Evolutionary conservation across 1,139 yeast genomes (phyloP).

Genomic region (Pichia sp.): DNA sequence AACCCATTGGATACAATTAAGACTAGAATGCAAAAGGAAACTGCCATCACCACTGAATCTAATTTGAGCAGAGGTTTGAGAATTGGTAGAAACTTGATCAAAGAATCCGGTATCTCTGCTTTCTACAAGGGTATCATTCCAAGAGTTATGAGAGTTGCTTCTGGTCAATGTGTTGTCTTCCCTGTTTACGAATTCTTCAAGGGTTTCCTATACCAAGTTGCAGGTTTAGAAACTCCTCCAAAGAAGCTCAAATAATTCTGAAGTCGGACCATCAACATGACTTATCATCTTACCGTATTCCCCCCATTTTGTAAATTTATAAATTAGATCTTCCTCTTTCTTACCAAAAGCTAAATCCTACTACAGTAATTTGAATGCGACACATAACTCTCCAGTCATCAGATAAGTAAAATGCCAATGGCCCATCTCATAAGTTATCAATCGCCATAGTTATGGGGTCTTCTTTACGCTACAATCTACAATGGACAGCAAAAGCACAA

Average conservation of each 20-base stretch:
- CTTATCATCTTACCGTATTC: too few species aligned
- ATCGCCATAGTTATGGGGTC: too few species aligned
- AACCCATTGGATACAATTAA: constrained; percentile 97
- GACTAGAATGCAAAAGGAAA: constrained; percentile 92
- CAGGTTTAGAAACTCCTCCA: constrained; percentile 27
- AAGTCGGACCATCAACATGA: too few species aligned
- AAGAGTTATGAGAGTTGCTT: constrained; percentile 98
- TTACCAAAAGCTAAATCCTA: too few species aligned
- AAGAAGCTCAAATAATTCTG: constrained; percentile 17
- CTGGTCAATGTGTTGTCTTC: constrained; percentile 98
- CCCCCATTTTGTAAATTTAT: too few species aligned
- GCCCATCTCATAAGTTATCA: too few species aligned
- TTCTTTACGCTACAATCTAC: too few species aligned
- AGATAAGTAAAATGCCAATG: too few species aligned
- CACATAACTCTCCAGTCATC: too few species aligned
- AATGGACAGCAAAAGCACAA: too few species aligned
- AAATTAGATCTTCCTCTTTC: too few species aligned
- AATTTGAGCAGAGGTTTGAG: constrained; percentile 71
- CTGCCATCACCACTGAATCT: constrained; percentile 58
- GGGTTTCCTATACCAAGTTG: constrained; percentile 49
- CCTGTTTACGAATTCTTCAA: constrained; percentile 92
- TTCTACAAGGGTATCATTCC: constrained; percentile 97
- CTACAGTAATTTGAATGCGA: too few species aligned
- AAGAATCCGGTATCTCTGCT: constrained; percentile 84
- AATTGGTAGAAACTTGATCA: constrained; percentile 74